These are phyloP conservation scores for Trapa bicornis DNA, from an alignment of 345 rosid genomes.

Conservation along the genomic window DNA sequence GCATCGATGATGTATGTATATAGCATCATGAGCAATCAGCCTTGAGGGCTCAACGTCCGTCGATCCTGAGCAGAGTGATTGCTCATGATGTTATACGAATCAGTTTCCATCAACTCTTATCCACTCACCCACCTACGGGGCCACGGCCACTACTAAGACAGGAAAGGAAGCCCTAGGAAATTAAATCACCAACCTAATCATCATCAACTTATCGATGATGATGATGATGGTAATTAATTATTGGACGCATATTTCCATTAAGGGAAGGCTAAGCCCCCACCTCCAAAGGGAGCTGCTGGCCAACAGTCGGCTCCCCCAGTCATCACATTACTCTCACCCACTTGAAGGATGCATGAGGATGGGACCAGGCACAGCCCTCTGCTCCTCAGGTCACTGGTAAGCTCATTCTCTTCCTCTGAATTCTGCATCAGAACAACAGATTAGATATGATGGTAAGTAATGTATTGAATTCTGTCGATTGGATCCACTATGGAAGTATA, in stretches of 20 bases:
- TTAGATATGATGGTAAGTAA: not conserved
- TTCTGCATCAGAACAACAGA: not conserved
- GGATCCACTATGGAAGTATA: too few relatives aligned
- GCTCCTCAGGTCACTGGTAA: conserved; percentile 47
- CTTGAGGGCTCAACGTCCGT: conserved; percentile 21
- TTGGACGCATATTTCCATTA: not conserved
- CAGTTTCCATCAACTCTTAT: conserved; percentile 1
- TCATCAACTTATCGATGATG: not conserved
- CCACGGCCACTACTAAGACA: too few relatives aligned
- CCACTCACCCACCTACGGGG: not conserved
- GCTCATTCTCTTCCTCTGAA: conserved; percentile 6
- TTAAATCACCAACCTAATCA: not conserved
- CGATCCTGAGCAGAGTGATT: conserved; percentile 58
- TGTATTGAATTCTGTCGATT: too few relatives aligned
- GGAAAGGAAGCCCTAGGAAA: not conserved
- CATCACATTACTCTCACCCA: conserved; percentile 28
- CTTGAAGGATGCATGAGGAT: conserved; percentile 49
- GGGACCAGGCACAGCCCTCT: conserved; percentile 85
- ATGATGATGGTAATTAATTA: conserved; percentile 1
- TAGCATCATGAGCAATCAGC: conserved; percentile 99
- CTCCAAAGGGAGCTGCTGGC: conserved; percentile 39
- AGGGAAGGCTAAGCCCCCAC: conserved; percentile 18
- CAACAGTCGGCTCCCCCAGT: conserved; percentile 61
- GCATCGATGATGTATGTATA: conserved; percentile 20
- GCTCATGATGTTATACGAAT: conserved; percentile 91